phyloP scores from a whole-genome alignment of 2,329 filamentous ascomycete genomes.

The Coleophoma cylindrospora region DNA sequence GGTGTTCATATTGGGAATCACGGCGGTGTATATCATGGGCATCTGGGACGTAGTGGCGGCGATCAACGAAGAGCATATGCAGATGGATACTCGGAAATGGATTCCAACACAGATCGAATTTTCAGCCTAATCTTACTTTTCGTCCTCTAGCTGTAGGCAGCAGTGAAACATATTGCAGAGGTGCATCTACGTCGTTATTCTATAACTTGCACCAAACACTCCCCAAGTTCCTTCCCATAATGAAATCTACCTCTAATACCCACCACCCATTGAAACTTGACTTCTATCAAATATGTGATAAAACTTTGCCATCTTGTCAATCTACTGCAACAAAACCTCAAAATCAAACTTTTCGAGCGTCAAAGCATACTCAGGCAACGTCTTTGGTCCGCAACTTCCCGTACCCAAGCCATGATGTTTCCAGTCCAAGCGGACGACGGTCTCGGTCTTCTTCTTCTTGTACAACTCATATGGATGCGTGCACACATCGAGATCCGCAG shows the following conservation, averaged over 20 bases:
- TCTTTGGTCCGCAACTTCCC: conserved; percentile 56
- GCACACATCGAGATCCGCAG: conserved; percentile 45
- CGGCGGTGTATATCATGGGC: conserved; percentile 2
- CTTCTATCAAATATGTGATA: too few relatives aligned
- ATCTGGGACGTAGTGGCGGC: too few relatives aligned
- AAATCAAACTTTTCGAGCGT: conserved; percentile 23
- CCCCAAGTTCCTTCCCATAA: too few relatives aligned
- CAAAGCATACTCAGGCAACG: conserved; percentile 42
- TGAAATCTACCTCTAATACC: too few relatives aligned
- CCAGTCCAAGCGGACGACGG: conserved; percentile 54
- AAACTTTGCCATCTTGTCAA: too few relatives aligned
- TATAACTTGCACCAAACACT: too few relatives aligned
- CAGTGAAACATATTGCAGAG: background rate
- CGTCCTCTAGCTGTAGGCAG: background rate
- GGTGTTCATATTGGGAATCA: conserved; percentile 4
- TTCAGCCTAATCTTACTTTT: too few relatives aligned
- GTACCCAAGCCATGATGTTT: conserved; percentile 59
- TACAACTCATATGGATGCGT: conserved; percentile 57
- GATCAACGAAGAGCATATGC: too few relatives aligned
- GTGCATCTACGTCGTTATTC: too few relatives aligned
- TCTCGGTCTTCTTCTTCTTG: conserved; percentile 42
- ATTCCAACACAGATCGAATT: too few relatives aligned
- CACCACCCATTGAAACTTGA: too few relatives aligned
- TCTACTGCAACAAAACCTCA: conserved; percentile 16
- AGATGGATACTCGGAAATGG: too few relatives aligned